These are phyloP conservation scores for Cucumis sativus DNA, from an alignment of 306 rosid genomes.

Conservation along the genomic window DNA sequence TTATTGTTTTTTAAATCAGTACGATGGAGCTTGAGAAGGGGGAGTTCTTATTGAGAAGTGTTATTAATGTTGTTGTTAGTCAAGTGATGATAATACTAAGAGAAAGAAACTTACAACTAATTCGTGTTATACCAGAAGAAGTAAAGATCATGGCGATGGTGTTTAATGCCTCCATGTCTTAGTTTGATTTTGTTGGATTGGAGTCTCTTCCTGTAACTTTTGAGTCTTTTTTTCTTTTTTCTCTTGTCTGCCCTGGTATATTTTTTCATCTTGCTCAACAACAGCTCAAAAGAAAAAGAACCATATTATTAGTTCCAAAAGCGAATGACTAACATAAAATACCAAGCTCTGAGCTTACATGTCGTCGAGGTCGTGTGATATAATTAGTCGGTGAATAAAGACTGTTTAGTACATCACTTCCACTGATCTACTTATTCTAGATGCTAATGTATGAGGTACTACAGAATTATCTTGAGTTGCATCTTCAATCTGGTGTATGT, in stretches of 20 bases:
- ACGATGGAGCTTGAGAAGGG: conserved; percentile 80
- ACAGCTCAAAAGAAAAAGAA: neutral
- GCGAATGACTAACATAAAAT: neutral
- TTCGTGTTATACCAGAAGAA: conserved; percentile 97
- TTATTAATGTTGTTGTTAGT: conserved; percentile 93
- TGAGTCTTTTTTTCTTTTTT: too few species aligned
- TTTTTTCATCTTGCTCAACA: neutral
- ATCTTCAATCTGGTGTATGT: neutral
- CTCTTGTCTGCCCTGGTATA: too few species aligned
- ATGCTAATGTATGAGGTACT: neutral
- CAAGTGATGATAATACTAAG: conserved; percentile 85
- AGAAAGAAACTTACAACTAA: conserved; percentile 80
- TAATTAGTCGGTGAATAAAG: conserved; percentile 4
- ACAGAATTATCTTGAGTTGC: neutral
- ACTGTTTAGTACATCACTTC: neutral
- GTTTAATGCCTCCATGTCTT: too few species aligned
- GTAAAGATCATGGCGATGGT: conserved; percentile 44
- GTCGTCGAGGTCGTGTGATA: neutral
- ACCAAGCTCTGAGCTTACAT: neutral
- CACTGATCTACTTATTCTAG: conserved; percentile 4
- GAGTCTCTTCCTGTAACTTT: too few species aligned
- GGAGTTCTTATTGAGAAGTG: conserved; percentile 80
- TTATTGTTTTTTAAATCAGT: conserved; percentile 30
- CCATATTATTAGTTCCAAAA: neutral
- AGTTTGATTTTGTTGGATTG: too few species aligned